Conservation (phyloP, 2,329 filamentous ascomycete genomes). For the Hypoxylon sp. region DNA sequence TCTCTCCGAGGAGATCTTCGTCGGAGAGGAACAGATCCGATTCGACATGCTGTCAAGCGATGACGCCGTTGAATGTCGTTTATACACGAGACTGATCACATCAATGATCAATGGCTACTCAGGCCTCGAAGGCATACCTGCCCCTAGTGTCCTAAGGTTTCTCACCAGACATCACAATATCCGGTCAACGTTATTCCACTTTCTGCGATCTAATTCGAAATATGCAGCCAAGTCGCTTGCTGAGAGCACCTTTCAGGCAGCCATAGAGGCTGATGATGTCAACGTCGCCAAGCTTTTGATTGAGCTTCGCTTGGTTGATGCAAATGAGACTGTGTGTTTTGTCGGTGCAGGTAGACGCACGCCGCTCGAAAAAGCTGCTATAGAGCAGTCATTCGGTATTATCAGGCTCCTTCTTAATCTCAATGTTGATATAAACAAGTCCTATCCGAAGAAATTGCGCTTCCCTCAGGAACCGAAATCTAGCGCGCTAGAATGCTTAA, state of each 20-base stretch:
- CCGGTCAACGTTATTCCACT: conserved; percentile 3
- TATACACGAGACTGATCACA: conserved; percentile 25
- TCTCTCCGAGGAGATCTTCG: not conserved
- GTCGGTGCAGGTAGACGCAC: not conserved
- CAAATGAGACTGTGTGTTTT: conserved; percentile 18
- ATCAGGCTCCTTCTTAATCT: conserved; percentile 15
- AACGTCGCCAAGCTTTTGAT: conserved; percentile 18
- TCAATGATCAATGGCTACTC: conserved; percentile 24
- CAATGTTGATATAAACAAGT: conserved; percentile 24
- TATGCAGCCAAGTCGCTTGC: conserved; percentile 25
- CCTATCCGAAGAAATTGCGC: not conserved
- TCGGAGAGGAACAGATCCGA: conserved; percentile 13
- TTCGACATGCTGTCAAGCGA: conserved; percentile 15
- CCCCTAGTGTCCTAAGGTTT: conserved; percentile 17
- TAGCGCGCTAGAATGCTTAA: not conserved
- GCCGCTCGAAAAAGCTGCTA: conserved; percentile 20
- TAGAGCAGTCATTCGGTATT: conserved; percentile 11
- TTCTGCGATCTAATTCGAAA: conserved; percentile 8
- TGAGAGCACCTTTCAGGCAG: conserved; percentile 26
- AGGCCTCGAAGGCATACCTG: conserved; percentile 13
- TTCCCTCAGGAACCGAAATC: too few species aligned
- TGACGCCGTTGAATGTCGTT: conserved; percentile 15
- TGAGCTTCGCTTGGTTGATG: conserved; percentile 22
- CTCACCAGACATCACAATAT: not conserved
- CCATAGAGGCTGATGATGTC: conserved; percentile 41